Base-by-base conservation (phyloP, 148 eudicot species). In the Spergularia bocconei region DNA sequence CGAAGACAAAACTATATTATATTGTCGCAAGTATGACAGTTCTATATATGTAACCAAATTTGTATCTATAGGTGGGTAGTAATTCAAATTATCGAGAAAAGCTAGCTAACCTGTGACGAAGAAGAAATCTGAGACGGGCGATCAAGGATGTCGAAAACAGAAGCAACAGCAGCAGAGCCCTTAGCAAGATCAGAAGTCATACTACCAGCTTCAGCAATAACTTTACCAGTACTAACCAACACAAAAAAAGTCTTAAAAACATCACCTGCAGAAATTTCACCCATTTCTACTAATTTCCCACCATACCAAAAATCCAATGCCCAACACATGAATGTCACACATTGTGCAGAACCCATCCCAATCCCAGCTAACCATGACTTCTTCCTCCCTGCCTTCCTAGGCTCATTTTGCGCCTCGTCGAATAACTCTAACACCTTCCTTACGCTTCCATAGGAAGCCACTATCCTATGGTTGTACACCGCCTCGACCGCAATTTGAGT, bases 181-280 rank as follows among this genome's bases (percentile, higher is more conserved):
- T 89, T 91, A 29, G 96, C 97, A 25, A 94, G 80, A 77, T 94
- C 98, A 72, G 97, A 82, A 57, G 97, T 94, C 98, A 94, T 94
- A 79, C 98, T 94, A 0, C 98, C 98, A n/a, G 98, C 98, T 75
- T 94, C 98, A 19, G 98, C 98, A 56, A 94, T 89, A 62, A 94
- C 98, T 57, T 81, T 94, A 4, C 98, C 98, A 4, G 98, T 94
- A 82, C 97, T 94, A 13, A 94, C 96, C 74, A 94, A 80, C 72
- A 94, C 85, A 69, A 91, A 94, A 77, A 91, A 94, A 4, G 98
- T 94, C 84, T 90, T 91, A 72, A 91, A 92, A 20, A 94, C 97
- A 76, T 86, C 98, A 10, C 97, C 97, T 6, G 98, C 88, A 16
- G 96, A 86, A 77, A 94, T 91, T 74, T 94, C 86, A 16, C 91